Evolutionary conservation across 1,284 basidiomycete genomes (phyloP).

Genomic region (Melanopsichium pennsylvanicum): DNA sequence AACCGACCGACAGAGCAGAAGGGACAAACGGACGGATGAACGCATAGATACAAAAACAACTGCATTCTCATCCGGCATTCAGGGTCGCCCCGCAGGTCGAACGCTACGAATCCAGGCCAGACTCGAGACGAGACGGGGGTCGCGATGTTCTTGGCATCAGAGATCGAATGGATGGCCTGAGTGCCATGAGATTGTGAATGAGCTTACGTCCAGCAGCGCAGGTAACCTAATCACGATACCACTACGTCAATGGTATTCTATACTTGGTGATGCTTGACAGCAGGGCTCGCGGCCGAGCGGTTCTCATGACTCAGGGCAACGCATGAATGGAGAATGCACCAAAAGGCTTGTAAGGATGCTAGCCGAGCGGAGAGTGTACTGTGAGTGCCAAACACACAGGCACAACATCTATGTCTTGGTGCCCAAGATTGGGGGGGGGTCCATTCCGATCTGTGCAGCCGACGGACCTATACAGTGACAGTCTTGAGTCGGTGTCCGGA

Average conservation of each 20-base stretch:
- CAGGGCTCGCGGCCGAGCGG: no score
- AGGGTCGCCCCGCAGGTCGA: neutral
- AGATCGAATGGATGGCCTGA: no score
- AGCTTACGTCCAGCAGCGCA: no score
- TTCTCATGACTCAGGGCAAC: no score
- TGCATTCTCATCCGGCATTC: constrained; percentile 1
- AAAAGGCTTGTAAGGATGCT: neutral
- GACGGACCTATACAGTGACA: constrained; percentile 13
- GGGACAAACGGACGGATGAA: neutral
- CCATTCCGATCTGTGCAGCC: constrained; percentile 5
- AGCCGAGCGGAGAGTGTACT: neutral
- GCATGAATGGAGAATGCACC: neutral
- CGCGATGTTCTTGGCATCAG: no score
- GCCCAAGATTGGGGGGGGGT: neutral
- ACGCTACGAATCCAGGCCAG: no score
- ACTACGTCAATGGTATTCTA: no score
- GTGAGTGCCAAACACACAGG: neutral
- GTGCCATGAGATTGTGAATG: no score
- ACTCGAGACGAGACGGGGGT: neutral
- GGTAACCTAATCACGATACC: no score
- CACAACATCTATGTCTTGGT: neutral
- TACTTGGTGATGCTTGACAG: no score
- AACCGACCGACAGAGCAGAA: no score
- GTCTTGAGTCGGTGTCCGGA: constrained; percentile 20
- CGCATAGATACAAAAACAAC: neutral